Percentiles rank a stretch among this genome's conserved stretches.
Conservation (phyloP, 305 asterid species). For the Nicotiana rustica region DNA sequence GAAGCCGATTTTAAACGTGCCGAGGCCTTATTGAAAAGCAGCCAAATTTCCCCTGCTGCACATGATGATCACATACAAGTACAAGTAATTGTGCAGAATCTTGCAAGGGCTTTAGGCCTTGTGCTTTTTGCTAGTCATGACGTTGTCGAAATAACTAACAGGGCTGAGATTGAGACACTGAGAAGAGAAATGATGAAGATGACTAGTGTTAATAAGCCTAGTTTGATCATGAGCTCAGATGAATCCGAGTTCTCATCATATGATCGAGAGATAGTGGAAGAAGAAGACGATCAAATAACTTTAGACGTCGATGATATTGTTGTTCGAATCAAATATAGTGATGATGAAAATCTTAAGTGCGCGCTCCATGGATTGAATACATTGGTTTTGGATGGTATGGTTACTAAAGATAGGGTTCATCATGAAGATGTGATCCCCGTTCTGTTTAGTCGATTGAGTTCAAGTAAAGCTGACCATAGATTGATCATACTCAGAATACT, state of each 20-base stretch:
- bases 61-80: constrained; percentile 62
- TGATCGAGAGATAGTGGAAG: constrained; percentile 46
- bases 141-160: constrained; percentile 50
- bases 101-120: constrained; percentile 83
- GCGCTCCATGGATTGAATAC: constrained; percentile 56
- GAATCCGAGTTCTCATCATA: constrained; percentile 48
- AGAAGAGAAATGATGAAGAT: constrained; percentile 70
- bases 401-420: constrained; percentile 47
- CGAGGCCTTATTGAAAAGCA: constrained; percentile 46
- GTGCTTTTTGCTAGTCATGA: constrained; percentile 82
- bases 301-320: constrained; percentile 59
- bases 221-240: constrained; percentile 45
- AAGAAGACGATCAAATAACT: constrained; percentile 50
- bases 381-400: constrained; percentile 53
- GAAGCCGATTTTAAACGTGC: constrained; percentile 67
- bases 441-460: constrained; percentile 54
- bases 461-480: constrained; percentile 56
- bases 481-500: constrained; percentile 56
- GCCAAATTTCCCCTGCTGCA: constrained; percentile 50
- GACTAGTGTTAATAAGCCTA: constrained; percentile 46
- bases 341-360: constrained; percentile 53
- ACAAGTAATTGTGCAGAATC: constrained; percentile 48
- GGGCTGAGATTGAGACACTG: constrained; percentile 63
- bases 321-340: constrained; percentile 55
- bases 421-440: constrained; percentile 61